These are phyloP conservation scores for Xylariaceae sp. DNA, from an alignment of 2,329 filamentous ascomycete genomes.

Conservation along the genomic window DNA sequence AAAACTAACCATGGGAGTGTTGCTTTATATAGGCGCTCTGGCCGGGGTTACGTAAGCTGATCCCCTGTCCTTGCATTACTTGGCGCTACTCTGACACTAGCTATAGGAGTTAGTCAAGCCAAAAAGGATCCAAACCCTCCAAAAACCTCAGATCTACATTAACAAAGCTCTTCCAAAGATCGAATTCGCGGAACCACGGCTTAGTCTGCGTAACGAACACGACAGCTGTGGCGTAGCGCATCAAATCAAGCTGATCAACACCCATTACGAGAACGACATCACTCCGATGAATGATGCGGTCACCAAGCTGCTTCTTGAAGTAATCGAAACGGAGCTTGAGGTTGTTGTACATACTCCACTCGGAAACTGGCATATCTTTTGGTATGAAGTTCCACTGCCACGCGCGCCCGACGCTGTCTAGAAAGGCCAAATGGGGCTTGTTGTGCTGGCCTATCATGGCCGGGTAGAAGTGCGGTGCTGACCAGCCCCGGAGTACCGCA, in stretches of 20 bases:
- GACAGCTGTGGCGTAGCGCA: slow-evolving; percentile 35
- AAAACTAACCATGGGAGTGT: too few relatives aligned
- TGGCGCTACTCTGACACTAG: too few relatives aligned
- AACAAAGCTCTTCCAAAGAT: slow-evolving; percentile 49
- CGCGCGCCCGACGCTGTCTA: slow-evolving; percentile 38
- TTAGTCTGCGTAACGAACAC: slow-evolving; percentile 44
- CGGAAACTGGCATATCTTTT: slow-evolving; percentile 22
- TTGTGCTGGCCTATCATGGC: slow-evolving; percentile 40
- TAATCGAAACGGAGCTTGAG: slow-evolving; percentile 30
- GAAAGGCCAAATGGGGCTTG: slow-evolving; percentile 35
- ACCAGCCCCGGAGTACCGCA: slow-evolving; percentile 43
- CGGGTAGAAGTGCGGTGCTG: slow-evolving; percentile 46
- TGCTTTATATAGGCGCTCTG: too few relatives aligned
- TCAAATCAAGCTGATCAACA: slow-evolving; percentile 36
- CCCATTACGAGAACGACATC: slow-evolving; percentile 47
- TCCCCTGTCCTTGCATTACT: too few relatives aligned
- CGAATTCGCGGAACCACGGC: slow-evolving; percentile 47
- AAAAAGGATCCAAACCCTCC: slow-evolving; percentile 37
- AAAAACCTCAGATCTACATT: slow-evolving; percentile 43
- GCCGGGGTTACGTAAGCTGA: too few relatives aligned
- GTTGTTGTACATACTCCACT: slow-evolving; percentile 40
- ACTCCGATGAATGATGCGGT: slow-evolving; percentile 37
- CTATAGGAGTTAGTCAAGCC: slow-evolving; percentile 35
- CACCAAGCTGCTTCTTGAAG: slow-evolving; percentile 29
- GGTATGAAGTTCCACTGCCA: slow-evolving; percentile 45